Conservation (phyloP, 345 rosid species). For the Heritiera fomes region DNA sequence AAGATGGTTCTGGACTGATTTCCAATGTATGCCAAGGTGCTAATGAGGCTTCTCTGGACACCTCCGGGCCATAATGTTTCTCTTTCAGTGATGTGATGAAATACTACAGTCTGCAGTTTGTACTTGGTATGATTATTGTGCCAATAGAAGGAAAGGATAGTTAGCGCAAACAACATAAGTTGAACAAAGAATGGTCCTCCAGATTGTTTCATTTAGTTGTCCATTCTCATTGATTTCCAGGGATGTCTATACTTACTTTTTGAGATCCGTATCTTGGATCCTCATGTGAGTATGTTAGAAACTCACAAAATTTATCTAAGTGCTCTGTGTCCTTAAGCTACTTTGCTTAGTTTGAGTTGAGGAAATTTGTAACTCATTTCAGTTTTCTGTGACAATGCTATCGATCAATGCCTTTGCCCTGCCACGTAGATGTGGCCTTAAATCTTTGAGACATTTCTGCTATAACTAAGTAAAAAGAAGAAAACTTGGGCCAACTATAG, state of each 20-base stretch:
- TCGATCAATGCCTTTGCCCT: background rate
- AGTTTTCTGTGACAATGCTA: background rate
- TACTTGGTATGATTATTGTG: background rate
- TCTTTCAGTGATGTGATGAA: background rate
- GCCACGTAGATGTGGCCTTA: background rate
- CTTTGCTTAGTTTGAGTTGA: background rate
- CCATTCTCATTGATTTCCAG: background rate
- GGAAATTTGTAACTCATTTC: background rate
- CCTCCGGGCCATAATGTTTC: background rate
- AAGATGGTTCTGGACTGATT: background rate
- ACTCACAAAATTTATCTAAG: background rate
- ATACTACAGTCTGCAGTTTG: background rate
- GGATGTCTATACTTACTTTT: background rate
- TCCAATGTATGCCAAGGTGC: background rate
- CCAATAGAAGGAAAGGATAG: background rate
- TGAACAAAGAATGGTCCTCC: background rate
- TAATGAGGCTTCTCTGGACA: background rate
- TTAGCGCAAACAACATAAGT: background rate
- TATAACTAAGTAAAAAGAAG: background rate
- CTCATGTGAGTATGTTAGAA: background rate
- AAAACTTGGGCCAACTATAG: background rate
- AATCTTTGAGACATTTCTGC: background rate
- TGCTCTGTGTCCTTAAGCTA: background rate
- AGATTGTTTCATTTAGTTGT: background rate
- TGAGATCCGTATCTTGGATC: background rate